Conservation (phyloP, 805 yeast species). For the Candida sphagnicola region DNA sequence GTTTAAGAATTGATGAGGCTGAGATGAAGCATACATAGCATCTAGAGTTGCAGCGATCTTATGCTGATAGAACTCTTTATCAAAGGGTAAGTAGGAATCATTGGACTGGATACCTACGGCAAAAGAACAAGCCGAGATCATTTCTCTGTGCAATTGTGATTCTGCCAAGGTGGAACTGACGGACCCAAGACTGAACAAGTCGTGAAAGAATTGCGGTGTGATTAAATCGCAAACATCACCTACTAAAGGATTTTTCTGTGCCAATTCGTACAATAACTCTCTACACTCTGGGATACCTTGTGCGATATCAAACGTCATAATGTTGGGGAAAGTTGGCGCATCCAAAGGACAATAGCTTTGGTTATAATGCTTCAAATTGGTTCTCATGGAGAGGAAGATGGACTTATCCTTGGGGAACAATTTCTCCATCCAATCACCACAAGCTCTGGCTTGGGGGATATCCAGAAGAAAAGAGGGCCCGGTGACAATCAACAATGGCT, state of each 20-base stretch:
- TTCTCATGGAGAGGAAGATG: conserved; percentile 30
- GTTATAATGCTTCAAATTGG: conserved; percentile 31
- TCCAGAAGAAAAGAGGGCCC: conserved; percentile 35
- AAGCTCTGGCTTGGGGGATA: conserved; percentile 30
- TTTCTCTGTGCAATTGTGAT: conserved; percentile 48
- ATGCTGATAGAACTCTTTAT: conserved; percentile 23
- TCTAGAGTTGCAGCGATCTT: conserved; percentile 38
- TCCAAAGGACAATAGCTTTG: conserved; percentile 8
- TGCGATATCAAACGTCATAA: conserved; percentile 28
- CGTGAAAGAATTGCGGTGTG: conserved; percentile 49
- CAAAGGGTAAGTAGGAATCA: conserved; percentile 14
- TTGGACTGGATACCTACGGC: conserved; percentile 44
- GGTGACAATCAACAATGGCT: conserved; percentile 30
- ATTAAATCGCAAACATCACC: conserved; percentile 46
- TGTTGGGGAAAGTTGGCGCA: conserved; percentile 2
- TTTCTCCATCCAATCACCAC: conserved; percentile 38
- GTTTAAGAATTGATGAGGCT: conserved; percentile 45
- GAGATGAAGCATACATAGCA: conserved; percentile 41
- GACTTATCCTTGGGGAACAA: conserved; percentile 11
- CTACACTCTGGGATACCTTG: conserved; percentile 41
- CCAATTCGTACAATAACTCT: conserved; percentile 34
- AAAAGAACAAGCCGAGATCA: conserved; percentile 47
- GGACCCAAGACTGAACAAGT: conserved; percentile 42
- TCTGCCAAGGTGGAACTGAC: conserved; percentile 42
- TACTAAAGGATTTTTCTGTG: conserved; percentile 41